Evolutionary conservation across 805 yeast species (phyloP).

Genomic region (Isabelozyma gotoi): DNA sequence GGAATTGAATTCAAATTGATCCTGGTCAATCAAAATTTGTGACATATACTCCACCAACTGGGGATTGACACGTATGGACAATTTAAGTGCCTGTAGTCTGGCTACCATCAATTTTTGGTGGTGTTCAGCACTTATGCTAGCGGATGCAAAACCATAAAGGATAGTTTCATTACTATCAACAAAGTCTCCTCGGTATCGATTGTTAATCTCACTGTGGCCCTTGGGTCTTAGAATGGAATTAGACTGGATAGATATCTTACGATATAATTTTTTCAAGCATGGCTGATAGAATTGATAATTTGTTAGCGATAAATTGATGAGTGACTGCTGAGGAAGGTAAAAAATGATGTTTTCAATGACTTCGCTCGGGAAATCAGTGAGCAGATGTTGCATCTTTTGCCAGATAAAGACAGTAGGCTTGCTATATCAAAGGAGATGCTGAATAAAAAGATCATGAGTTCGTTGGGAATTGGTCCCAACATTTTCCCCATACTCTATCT

Average conservation of each 20-base stretch:
- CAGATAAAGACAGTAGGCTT: no score
- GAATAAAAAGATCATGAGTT: background rate
- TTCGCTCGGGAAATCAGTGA: conserved; percentile 7
- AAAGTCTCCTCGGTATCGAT: conserved; percentile 13
- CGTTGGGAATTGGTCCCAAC: background rate
- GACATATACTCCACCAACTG: conserved; percentile 16
- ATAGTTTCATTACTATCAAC: conserved; percentile 20
- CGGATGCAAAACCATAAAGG: conserved; percentile 22
- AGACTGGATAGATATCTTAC: conserved; percentile 18
- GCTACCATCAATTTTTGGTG: conserved; percentile 28
- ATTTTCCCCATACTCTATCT: background rate
- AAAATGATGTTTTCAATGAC: conserved; percentile 9
- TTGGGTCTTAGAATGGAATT: conserved; percentile 14
- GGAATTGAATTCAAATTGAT: background rate
- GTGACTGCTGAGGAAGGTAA: conserved; percentile 30
- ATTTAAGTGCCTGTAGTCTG: conserved; percentile 21
- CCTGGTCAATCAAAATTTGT: conserved; percentile 12
- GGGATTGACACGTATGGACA: conserved; percentile 26
- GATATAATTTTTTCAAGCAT: conserved; percentile 27
- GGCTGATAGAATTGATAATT: conserved; percentile 35
- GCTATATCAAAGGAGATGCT: background rate
- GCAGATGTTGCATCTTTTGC: background rate
- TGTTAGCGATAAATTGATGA: conserved; percentile 31
- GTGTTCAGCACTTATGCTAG: conserved; percentile 8
- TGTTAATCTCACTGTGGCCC: conserved; percentile 2